These are phyloP conservation scores for Aspergillus sclerotialis DNA, from an alignment of 2,329 filamentous ascomycete species.

Conservation along the genomic window DNA sequence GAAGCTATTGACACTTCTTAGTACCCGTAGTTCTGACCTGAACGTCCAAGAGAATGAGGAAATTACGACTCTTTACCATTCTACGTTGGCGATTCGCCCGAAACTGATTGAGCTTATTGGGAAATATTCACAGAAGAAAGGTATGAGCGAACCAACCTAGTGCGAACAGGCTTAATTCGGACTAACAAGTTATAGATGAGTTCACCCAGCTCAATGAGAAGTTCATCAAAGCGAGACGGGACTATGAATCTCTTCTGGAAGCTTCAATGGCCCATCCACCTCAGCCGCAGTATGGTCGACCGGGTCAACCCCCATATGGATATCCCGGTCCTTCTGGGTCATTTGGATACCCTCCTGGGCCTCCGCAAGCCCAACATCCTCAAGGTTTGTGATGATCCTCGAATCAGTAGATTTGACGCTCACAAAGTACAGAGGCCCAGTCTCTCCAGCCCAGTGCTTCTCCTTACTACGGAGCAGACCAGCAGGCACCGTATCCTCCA, in stretches of 20 bases:
- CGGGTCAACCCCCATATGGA: slow-evolving; percentile 29
- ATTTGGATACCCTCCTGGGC: slow-evolving; percentile 27
- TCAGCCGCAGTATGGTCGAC: slow-evolving; percentile 67
- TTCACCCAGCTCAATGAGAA: slow-evolving; percentile 98
- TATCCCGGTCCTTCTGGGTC: slow-evolving; percentile 24
- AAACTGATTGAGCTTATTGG: slow-evolving; percentile 98
- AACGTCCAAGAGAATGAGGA: slow-evolving; percentile 93
- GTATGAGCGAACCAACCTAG: no score
- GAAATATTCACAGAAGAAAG: slow-evolving; percentile 99
- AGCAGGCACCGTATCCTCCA: slow-evolving; percentile 38
- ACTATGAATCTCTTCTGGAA: slow-evolving; percentile 94
- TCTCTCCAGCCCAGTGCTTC: slow-evolving; percentile 42
- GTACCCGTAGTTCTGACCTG: slow-evolving; percentile 71
- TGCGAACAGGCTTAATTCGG: not conserved
- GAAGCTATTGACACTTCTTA: slow-evolving; percentile 79
- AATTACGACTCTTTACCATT: slow-evolving; percentile 85
- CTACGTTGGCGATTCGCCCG: slow-evolving; percentile 85
- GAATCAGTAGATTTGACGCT: slow-evolving; percentile 7
- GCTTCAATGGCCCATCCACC: slow-evolving; percentile 94
- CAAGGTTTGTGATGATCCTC: slow-evolving; percentile 37
- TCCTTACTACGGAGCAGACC: slow-evolving; percentile 58
- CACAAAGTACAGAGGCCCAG: slow-evolving; percentile 16
- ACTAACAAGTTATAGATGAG: slow-evolving; percentile 62
- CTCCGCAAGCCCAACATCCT: slow-evolving; percentile 44
- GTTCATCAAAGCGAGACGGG: slow-evolving; percentile 95